These are phyloP conservation scores for Byssothecium circinans DNA, from an alignment of 2,329 filamentous ascomycete genomes.

Conservation along the genomic window DNA sequence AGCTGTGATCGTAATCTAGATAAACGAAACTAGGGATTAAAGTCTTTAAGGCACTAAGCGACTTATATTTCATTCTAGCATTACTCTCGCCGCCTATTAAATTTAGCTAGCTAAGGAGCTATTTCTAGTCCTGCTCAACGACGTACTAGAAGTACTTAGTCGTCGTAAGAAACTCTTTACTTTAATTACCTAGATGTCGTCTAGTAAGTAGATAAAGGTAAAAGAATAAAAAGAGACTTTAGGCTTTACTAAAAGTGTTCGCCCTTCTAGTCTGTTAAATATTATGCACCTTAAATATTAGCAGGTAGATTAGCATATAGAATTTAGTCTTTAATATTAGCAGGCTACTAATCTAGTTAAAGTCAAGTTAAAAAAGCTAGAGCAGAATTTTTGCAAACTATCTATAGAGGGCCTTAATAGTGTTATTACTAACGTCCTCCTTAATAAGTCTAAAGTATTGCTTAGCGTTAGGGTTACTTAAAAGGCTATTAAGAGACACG, in stretches of 20 bases:
- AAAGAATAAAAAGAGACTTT: background rate
- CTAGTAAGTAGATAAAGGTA: background rate
- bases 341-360: no score
- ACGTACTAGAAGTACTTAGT: conserved; percentile 4
- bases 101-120: background rate
- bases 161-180: background rate
- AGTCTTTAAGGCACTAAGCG: background rate
- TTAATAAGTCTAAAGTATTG: background rate
- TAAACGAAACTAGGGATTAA: background rate
- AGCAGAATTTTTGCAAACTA: no score
- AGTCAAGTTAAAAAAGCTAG: no score
- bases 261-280: conserved; percentile 1
- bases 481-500: conserved; percentile 19
- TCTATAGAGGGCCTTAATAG: background rate
- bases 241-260: conserved; percentile 4
- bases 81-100: background rate
- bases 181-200: background rate
- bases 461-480: conserved; percentile 18
- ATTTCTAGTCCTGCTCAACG: conserved; percentile 1
- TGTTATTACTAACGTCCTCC: background rate
- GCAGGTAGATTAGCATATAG: no score
- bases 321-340: no score
- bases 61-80: background rate
- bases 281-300: conserved; percentile 2
- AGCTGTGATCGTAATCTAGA: background rate